Evolutionary conservation across 2,329 filamentous ascomycete genomes (phyloP), one percentile per base, ranked within the genome.

Genomic region (Colletotrichum liaoningense): DNA sequence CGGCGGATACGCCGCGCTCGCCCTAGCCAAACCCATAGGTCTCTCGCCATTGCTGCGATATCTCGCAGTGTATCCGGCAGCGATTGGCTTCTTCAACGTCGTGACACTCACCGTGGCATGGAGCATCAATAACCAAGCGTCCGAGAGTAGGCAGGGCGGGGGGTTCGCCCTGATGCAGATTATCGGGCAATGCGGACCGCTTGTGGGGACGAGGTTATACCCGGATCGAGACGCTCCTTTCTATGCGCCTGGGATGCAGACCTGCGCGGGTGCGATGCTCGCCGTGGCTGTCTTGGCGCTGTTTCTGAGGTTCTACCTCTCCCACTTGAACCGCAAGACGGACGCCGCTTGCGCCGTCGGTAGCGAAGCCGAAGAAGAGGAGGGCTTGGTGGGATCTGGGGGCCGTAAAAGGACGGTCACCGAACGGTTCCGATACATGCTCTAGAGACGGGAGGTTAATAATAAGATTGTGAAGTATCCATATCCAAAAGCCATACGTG

Each of bases 51-150:
- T 81, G 57, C 74, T 89, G 49, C 88, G 94, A 22, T 98, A 98
- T 79, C 77, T 92, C 6, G 93, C 92, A 69, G 88, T 97, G 8
- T 97, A 93, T 80, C 94, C 94, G 0, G 94, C 95, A 2, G 89
- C 92, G 2, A 85, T 91, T 1, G 95, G 95, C 4, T 97, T 97
- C 83, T 96, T 97, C 86, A 92, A 90, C 73, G 93, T 94, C 24
- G 93, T 97, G 70, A 95, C 94, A 0, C 88, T 97, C 38, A 93
- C 95, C 76, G 93, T 98, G 69, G 93, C 94, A 1, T 98, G 95
- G 95, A 94, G 90, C 46, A 90, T 98, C 79, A 97, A 97, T 80
- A 98, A 97, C 81, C 94, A 97, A 79, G 84, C 88, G 66, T 91
- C 87, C 14, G 90, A 92, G 74, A 90, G 89, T 64, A 89, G 91